Evolutionary conservation across 2,329 filamentous ascomycete genomes (phyloP), one percentile per base, ranked within the genome.

Genomic region (Alternaria burnsii): DNA sequence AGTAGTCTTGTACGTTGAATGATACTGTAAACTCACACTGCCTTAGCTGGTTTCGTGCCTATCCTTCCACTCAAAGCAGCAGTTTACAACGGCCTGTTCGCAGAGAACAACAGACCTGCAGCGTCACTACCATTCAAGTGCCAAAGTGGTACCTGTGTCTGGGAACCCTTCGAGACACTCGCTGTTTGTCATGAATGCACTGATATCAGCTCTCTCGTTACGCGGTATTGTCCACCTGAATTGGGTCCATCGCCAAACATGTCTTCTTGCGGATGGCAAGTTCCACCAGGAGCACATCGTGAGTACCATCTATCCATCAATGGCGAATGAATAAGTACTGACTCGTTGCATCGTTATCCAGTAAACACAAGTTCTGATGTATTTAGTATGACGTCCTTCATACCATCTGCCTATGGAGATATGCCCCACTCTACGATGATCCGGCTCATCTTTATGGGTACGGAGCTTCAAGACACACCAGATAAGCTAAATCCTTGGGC

Each of bases 321-420:
- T 4, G 6, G 14, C 11, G 11, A 5, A 48, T 24, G 20, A 20
- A 20, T 18, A 16, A 22, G 46, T 36, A 48, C 30, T 24, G 30
- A 36, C 32, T 48, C 18, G 12, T 14, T 34, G 28, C 9, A 36
- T 18, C 30, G 1, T 50, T n/a, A 2, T 26, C 14, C 8, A 38
- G 46, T 65, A 50, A 65, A 65, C 32, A 62, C 56, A 14, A 63
- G 62, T 30, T 65, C 62, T n/a, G 62, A 65, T n/a, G 59, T 63
- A 10, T 65, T 65, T 42, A 65, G 62, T 42, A 65, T 65, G 62
- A 63, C 62, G 18, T 65, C 62, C n/a, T 60, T 63, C 50, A 65
- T 65, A 20, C 62, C 60, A 22, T 65, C 59, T 16, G 62, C 62
- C 14, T 65, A 65, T 41, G 62, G 62, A 18, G 57, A 65, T 16